These are phyloP conservation scores for Pseudocercospora macadamiae DNA, from an alignment of 2,329 filamentous ascomycete species.

Conservation along the genomic window DNA sequence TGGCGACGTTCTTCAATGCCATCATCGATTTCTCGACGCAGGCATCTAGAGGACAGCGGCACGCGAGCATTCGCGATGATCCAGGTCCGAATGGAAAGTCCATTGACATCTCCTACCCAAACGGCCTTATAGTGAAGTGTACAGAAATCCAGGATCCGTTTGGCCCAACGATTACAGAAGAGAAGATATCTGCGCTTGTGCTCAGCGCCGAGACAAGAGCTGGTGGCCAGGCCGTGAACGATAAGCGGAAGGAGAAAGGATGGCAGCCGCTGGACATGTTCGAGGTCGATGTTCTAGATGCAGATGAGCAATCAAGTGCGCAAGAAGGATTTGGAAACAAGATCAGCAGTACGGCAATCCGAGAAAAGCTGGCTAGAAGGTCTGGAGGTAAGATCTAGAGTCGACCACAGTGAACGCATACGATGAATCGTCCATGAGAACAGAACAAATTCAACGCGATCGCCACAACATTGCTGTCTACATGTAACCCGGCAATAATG, in stretches of 20 bases:
- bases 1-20: conserved; percentile 70
- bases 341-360: conserved; percentile 87
- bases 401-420: not conserved
- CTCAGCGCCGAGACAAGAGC: conserved; percentile 85
- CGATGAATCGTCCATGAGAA: too few species aligned
- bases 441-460: too few species aligned
- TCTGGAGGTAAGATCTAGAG: conserved; percentile 13
- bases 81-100: conserved; percentile 55
- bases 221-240: conserved; percentile 83
- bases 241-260: conserved; percentile 73
- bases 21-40: conserved; percentile 62
- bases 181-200: conserved; percentile 76
- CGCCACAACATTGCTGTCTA: too few species aligned
- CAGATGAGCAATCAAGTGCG: conserved; percentile 49
- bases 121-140: conserved; percentile 71
- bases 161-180: conserved; percentile 85
- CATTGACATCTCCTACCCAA: conserved; percentile 61
- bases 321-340: conserved; percentile 73
- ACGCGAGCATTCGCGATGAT: conserved; percentile 47
- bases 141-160: conserved; percentile 86
- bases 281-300: conserved; percentile 86
- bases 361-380: conserved; percentile 36
- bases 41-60: conserved; percentile 28
- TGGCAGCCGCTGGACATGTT: conserved; percentile 79
- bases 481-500: too few species aligned